Evolutionary conservation across 2,329 filamentous ascomycete genomes (phyloP), one percentile per base, ranked within the genome.

Genomic region (Didymella pinodella): DNA sequence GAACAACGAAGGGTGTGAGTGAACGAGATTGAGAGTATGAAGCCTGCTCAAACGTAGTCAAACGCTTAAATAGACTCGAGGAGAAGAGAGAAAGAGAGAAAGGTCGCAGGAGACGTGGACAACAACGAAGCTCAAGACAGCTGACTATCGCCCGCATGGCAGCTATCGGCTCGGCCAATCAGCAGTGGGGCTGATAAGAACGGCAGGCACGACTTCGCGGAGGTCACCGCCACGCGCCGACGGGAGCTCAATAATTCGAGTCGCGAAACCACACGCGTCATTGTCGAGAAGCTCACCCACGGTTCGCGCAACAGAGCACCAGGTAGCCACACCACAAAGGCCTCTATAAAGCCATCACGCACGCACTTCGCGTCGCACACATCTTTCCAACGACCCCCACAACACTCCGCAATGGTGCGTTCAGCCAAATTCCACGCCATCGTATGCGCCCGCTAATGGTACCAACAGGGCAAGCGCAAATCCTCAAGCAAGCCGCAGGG

Each of bases 401-500:
- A n/a, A 8, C 36, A 26, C 8, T 28, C 41, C 48, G 38, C 36
- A 48, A 60, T 60, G 57, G 57, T 56, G 18, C 38, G 57, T 45
- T 40, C 22, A 25, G 29, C 43, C 47, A 43, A 32, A 28, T 26
- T 29, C 20, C 22, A 14, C 32, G 12, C 16, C 45, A 34, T 65
- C 61, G 61, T 57, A 63, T 60, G 61, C 67, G 57, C 63, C 63
- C 49, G 59, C 65, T 75, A 66, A 73, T 58, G 43, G 29, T 31
- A 48, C 46, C 20, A 52, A 56, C 64, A 75, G 94, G 94, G 94
- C 63, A 97, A 97, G 84, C 91, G 94, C 78, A 97, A 96, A 82
- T 87, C 90, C 26, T 90, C 92, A 53, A 86, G 88, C 74, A 93
- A 93, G 82, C 91, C 91, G 16, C 85, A 88, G 76, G 91, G 89